Base-by-base conservation (phyloP, 2,329 filamentous ascomycete species). In the Periconia sp. region DNA sequence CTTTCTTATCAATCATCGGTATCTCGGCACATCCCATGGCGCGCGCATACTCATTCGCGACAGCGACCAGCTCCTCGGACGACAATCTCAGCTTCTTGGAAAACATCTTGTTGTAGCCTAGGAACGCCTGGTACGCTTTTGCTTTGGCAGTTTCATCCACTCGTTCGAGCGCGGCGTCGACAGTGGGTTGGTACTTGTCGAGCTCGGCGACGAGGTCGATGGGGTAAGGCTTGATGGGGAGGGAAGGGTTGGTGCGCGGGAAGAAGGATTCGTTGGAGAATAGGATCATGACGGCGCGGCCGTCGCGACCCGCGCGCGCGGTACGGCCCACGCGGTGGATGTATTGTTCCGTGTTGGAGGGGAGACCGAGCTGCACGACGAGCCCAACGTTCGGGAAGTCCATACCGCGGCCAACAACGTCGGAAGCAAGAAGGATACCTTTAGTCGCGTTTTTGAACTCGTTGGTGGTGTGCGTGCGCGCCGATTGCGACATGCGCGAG, bases 251-350 rank as follows among this genome's bases (percentile, higher is more conserved):
- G 51, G 70, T 68, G 35, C 70, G 72, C 20, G 79, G 65, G 66
- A 83, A 83, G 71, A 80, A 84, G 7, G 75, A 74, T 58, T 84
- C 82, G 49, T 74, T 73, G 56, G 81, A 62, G 10, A 79, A 82
- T 42, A 85, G 74, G 15, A 84, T 60, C 49, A 83, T 79, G 52
- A 84, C 74, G 13, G 81, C 81, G 40, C 81, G 78, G 11, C 81
- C 81, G 46, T 81, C 77, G 23, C 76, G 77, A 15, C 71, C 71
- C 15, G 71, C 71, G 40, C 71, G 65, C n/a, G 70, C 78, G 27
- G 75, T 77, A 43, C 75, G 72, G 17, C 72, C 75, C 10, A 77
- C 71, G 15, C 75, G 75, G 54, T 78, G 71, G 30, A 74, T 55
- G 44, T 74, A 74, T 56, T 82, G 79, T 50, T 83, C 81, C 15